Evolutionary conservation across 805 yeast species (phyloP).

Genomic region (Teunomyces barrocoloradensis): DNA sequence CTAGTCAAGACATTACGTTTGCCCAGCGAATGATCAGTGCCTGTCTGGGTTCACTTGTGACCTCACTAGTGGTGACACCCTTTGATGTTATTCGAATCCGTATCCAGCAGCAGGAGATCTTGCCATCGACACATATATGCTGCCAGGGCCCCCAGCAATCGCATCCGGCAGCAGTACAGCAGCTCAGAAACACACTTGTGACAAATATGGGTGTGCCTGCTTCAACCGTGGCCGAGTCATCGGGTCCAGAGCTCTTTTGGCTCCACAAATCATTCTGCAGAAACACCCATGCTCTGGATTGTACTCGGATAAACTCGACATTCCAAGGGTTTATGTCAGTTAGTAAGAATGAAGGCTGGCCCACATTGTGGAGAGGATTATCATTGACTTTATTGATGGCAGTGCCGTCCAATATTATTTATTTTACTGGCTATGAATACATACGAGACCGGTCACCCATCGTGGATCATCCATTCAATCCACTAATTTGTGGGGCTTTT

Average conservation of each 20-base stretch:
- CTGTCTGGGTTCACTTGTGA: constrained; percentile 68
- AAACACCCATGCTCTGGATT: constrained; percentile 24
- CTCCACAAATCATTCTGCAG: constrained; percentile 35
- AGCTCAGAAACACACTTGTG: constrained; percentile 8
- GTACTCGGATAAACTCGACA: constrained; percentile 63
- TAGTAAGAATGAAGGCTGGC: constrained; percentile 66
- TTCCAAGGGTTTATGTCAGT: constrained; percentile 70
- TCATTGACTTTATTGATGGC: constrained; percentile 83
- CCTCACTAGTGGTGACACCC: constrained; percentile 75
- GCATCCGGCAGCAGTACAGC: constrained; percentile 10
- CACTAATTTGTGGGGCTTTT: constrained; percentile 78
- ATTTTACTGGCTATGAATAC: constrained; percentile 90
- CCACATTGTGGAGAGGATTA: constrained; percentile 86
- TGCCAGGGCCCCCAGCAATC: constrained; percentile 18
- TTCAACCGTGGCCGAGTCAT: constrained; percentile 5
- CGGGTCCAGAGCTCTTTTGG: constrained; percentile 32
- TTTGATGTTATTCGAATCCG: constrained; percentile 78
- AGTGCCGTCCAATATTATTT: constrained; percentile 87
- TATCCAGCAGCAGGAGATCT: constrained; percentile 71
- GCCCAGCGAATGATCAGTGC: constrained; percentile 75
- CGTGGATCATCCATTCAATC: constrained; percentile 54
- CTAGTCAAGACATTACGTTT: constrained; percentile 34
- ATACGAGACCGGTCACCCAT: constrained; percentile 67
- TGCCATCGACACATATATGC: constrained; percentile 32
- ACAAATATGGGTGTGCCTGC: not conserved